Conservation (phyloP, 2,329 filamentous ascomycete species). For the Diplodia mutila region DNA sequence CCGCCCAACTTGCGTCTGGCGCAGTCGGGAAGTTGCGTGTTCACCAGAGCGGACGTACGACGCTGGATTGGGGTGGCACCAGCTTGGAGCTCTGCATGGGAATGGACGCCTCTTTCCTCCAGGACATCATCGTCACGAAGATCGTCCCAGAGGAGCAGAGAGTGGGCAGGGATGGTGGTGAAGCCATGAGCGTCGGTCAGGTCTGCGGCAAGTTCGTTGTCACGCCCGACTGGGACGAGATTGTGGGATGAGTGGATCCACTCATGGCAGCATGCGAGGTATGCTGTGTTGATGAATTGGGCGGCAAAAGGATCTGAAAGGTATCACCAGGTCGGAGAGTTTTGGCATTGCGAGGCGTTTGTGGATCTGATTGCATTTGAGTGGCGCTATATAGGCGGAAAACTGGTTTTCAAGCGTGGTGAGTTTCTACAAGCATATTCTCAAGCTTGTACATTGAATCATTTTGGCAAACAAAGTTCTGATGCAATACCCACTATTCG, state of each 20-base stretch:
- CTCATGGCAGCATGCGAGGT: neutral
- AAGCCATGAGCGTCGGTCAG: constrained; percentile 62
- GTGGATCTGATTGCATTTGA: neutral
- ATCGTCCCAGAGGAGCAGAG: constrained; percentile 37
- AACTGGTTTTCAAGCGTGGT: neutral
- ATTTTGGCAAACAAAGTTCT: neutral
- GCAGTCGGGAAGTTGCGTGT: constrained; percentile 64
- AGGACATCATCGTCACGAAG: constrained; percentile 58
- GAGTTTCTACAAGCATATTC: neutral
- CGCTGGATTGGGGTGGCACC: constrained; percentile 66
- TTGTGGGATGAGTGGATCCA: constrained; percentile 42
- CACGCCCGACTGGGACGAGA: constrained; percentile 62
- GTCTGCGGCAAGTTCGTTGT: constrained; percentile 68
- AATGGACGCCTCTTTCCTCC: constrained; percentile 60
- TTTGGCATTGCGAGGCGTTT: neutral
- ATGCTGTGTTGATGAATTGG: neutral
- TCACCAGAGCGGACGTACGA: constrained; percentile 64
- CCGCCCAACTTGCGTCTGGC: constrained; percentile 54
- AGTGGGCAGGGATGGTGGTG: constrained; percentile 44
- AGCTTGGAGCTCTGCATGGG: constrained; percentile 62
- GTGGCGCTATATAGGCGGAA: neutral
- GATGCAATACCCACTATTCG: neutral
- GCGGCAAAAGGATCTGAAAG: neutral
- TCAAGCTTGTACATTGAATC: neutral
- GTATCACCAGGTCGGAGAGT: neutral